A percentile compares a stretch with the other conserved stretches of the same genome.
Conservation (phyloP, 768 basidiomycete species). For the Phanerodontia chrysosporium region DNA sequence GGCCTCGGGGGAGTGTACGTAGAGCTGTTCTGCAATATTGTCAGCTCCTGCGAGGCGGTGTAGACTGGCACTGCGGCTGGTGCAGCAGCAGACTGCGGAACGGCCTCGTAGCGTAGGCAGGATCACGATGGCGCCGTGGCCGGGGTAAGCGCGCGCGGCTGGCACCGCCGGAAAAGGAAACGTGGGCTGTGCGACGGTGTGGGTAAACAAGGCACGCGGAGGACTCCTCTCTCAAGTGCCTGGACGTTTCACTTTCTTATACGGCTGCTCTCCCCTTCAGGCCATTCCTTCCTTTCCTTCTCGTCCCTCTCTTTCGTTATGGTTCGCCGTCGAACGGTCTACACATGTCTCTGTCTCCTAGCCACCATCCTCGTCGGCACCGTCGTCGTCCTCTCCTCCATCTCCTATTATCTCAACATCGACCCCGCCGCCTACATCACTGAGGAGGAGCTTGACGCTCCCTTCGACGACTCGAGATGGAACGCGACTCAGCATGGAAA, state of each 20-base stretch:
- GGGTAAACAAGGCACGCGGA: constrained; percentile 2
- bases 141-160: no score
- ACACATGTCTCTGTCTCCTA: constrained; percentile 50
- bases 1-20: no score
- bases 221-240: constrained; percentile 3
- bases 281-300: constrained; percentile 14
- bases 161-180: constrained; percentile 8
- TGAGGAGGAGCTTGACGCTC: constrained; percentile 66
- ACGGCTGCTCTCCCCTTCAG: constrained; percentile 2
- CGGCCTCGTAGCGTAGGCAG: not conserved
- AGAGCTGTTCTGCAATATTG: no score
- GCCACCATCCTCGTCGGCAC: constrained; percentile 83
- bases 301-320: constrained; percentile 26
- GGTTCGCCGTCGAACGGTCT: constrained; percentile 42
- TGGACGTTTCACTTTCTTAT: constrained; percentile 10
- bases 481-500: constrained; percentile 58
- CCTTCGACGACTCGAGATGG: constrained; percentile 50
- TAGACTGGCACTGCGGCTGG: not conserved
- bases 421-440: constrained; percentile 73
- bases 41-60: not conserved
- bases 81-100: not conserved
- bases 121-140: not conserved
- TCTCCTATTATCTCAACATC: constrained; percentile 87
- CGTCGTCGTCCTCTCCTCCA: constrained; percentile 84
- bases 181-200: constrained; percentile 7